Percentiles rank a stretch among this genome's conserved stretches.
Conservation (phyloP, 2,329 filamentous ascomycete species). For the Calonectria naviculata region DNA sequence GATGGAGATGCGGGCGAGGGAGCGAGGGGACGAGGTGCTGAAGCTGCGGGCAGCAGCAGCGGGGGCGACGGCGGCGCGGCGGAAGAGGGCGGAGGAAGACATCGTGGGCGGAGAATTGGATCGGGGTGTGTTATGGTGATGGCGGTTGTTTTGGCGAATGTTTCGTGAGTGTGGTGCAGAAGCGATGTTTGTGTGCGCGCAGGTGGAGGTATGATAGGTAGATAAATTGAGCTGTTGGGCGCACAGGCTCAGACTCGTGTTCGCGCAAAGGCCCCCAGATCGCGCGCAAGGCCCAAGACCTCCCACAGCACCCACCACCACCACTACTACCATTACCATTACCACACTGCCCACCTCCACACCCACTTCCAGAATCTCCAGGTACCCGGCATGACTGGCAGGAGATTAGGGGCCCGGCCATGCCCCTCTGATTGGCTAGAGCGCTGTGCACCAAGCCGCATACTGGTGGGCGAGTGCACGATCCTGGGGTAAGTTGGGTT, state of each 20-base stretch:
- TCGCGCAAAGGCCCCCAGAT: not conserved
- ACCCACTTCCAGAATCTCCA: not conserved
- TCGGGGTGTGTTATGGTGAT: not conserved
- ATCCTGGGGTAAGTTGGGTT: not conserved
- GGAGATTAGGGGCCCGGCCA: constrained; percentile 4
- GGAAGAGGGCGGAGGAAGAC: constrained; percentile 64
- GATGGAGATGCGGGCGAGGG: constrained; percentile 84
- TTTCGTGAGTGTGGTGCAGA: constrained; percentile 6
- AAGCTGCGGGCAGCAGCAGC: constrained; percentile 73
- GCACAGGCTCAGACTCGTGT: not conserved
- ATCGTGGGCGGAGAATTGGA: constrained; percentile 40
- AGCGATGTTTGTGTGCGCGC: constrained; percentile 8
- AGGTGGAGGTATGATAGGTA: not conserved
- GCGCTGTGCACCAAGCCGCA: constrained; percentile 16
- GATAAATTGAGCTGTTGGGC: constrained; percentile 1
- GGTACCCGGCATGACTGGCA: not conserved
- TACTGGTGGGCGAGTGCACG: not conserved
- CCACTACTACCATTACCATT: not conserved
- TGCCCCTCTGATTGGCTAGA: constrained; percentile 10
- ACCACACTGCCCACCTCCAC: not conserved
- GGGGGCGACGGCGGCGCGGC: constrained; percentile 61
- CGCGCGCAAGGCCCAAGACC: not conserved
- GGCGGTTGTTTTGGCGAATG: not conserved
- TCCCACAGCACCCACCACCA: not conserved
- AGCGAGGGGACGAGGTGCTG: constrained; percentile 74